Evolutionary conservation across 176 grass and related monocot species (phyloP).

Genomic region (Hordeum vulgare): MorexV3_pseudomolecules_assembly NC_058524.1:561913432-561913931

Average conservation of each 20-base stretch:
- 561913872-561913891: too few species aligned
- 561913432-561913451: neutral
- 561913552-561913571: neutral
- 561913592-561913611: neutral
- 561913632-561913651: neutral
- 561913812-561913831: too few species aligned
- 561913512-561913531: neutral
- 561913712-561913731: neutral
- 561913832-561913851: too few species aligned
- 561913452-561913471: neutral
- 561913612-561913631: slow-evolving; percentile 3
- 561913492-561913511: neutral
- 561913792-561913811: too few species aligned
- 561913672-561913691: neutral
- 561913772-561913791: too few species aligned
- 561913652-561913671: neutral
- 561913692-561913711: neutral
- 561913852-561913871: too few species aligned
- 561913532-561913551: neutral
- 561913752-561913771: neutral
- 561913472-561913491: neutral
- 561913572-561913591: neutral
- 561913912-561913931: too few species aligned
- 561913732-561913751: neutral
- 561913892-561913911: too few species aligned